These are phyloP conservation scores for Rhizopogon salebrosus DNA, from an alignment of 768 basidiomycete genomes.

Conservation along the genomic window DNA sequence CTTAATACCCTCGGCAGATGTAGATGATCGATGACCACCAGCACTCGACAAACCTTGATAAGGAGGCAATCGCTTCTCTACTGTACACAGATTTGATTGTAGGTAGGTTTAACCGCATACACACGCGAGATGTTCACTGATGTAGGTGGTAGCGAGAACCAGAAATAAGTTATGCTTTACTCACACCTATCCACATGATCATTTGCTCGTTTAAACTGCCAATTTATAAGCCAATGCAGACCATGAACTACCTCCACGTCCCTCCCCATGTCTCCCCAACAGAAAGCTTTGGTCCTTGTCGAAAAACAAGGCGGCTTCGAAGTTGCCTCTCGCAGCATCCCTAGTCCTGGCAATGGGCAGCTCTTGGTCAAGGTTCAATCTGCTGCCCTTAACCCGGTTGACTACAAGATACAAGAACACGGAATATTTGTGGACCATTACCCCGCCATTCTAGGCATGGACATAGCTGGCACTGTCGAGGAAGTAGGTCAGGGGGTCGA, in stretches of 20 bases:
- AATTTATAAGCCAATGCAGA: neutral
- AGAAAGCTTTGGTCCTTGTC: slow-evolving; percentile 23
- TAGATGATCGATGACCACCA: no score
- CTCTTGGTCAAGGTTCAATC: slow-evolving; percentile 37
- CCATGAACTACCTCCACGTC: neutral
- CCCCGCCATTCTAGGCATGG: slow-evolving; percentile 31
- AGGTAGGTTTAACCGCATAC: no score
- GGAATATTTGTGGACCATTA: slow-evolving; percentile 28
- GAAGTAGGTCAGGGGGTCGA: slow-evolving; percentile 33
- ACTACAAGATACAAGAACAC: slow-evolving; percentile 32
- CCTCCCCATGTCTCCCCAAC: slow-evolving; percentile 21
- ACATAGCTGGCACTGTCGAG: slow-evolving; percentile 35
- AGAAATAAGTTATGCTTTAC: no score
- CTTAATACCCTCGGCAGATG: no score
- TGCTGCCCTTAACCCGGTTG: slow-evolving; percentile 41
- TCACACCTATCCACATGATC: neutral
- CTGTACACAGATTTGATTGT: no score
- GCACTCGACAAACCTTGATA: no score
- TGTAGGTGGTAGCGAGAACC: no score
- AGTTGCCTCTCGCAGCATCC: slow-evolving; percentile 21
- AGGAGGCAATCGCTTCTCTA: no score
- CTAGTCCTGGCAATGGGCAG: slow-evolving; percentile 32
- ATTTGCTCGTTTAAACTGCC: neutral
- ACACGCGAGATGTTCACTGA: no score
- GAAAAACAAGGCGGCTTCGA: slow-evolving; percentile 24